These are phyloP conservation scores for Clonostachys sp. DNA, from an alignment of 2,329 filamentous ascomycete genomes.

Conservation along the genomic window DNA sequence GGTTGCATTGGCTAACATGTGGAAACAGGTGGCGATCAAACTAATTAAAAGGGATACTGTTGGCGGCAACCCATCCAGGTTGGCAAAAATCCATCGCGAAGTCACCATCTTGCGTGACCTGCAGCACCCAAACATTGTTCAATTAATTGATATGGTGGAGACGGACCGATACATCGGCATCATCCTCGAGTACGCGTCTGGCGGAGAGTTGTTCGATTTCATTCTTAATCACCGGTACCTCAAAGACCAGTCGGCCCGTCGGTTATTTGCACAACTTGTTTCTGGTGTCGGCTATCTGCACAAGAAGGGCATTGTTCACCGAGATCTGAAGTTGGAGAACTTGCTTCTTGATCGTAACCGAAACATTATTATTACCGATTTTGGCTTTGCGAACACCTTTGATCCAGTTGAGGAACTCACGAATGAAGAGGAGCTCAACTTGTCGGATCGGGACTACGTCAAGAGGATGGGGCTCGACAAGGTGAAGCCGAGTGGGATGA, in stretches of 20 bases:
- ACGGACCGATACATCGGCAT: constrained; percentile 97
- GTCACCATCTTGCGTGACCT: constrained; percentile 85
- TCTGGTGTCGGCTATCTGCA: constrained; percentile 97
- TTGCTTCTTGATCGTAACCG: constrained; percentile 90
- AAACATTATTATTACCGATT: constrained; percentile 99
- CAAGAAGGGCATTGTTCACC: constrained; percentile 97
- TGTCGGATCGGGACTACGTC: constrained; percentile 84
- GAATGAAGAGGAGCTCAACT: constrained; percentile 84
- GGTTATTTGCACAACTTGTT: constrained; percentile 90
- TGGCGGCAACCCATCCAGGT: constrained; percentile 78
- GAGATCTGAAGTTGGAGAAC: constrained; percentile 95
- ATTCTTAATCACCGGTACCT: constrained; percentile 96
- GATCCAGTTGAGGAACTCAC: constrained; percentile 81
- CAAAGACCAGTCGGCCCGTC: constrained; percentile 85
- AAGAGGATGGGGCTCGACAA: constrained; percentile 83
- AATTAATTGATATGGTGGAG: constrained; percentile 96
- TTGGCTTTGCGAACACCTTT: constrained; percentile 98
- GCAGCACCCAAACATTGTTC: constrained; percentile 94
- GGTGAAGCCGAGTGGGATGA: constrained; percentile 66
- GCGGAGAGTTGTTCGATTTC: constrained; percentile 96
- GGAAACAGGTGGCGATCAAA: constrained; percentile 85
- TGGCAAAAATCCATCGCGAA: constrained; percentile 97
- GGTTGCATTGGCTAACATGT: background rate
- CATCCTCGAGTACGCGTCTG: constrained; percentile 96
- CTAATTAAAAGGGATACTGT: constrained; percentile 90